Conservation (phyloP, 2,329 filamentous ascomycete species). For the Balansia obtecta region DNA sequence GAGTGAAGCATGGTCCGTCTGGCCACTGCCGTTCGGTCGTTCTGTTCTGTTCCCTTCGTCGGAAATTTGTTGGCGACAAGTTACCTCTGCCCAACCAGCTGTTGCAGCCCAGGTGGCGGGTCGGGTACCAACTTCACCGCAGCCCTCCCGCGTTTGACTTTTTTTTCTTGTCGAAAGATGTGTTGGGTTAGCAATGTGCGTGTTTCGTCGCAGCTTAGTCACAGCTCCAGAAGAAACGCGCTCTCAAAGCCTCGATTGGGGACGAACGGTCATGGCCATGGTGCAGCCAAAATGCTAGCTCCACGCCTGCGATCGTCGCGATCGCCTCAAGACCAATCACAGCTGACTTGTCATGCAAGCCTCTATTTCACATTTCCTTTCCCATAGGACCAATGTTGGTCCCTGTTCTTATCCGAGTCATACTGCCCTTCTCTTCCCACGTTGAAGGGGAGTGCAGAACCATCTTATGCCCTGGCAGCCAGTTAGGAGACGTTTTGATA, state of each 20-base stretch:
- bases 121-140: constrained; percentile 4
- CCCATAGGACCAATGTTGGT: not conserved
- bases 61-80: not conserved
- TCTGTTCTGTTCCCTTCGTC: not conserved
- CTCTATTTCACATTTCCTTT: not conserved
- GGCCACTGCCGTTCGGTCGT: not conserved
- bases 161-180: not conserved
- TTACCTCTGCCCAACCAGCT: constrained; percentile 1
- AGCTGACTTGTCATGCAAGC: not conserved
- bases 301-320: not conserved
- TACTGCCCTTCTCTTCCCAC: not conserved
- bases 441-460: not conserved
- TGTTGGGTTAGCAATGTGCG: not conserved
- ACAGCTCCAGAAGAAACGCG: not conserved
- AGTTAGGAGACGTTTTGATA: not conserved
- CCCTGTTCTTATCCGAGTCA: constrained; percentile 1
- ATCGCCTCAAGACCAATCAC: constrained; percentile 2
- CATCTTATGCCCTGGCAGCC: not conserved
- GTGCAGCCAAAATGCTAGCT: not conserved
- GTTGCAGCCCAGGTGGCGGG: constrained; percentile 3
- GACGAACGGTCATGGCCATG: not conserved
- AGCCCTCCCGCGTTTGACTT: not conserved
- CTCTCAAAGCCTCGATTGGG: not conserved
- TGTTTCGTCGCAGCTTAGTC: not conserved
- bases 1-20: not conserved